Evolutionary conservation across 208 protist genomes (phyloP).

Genomic region (Acanthamoeba royreba): DNA sequence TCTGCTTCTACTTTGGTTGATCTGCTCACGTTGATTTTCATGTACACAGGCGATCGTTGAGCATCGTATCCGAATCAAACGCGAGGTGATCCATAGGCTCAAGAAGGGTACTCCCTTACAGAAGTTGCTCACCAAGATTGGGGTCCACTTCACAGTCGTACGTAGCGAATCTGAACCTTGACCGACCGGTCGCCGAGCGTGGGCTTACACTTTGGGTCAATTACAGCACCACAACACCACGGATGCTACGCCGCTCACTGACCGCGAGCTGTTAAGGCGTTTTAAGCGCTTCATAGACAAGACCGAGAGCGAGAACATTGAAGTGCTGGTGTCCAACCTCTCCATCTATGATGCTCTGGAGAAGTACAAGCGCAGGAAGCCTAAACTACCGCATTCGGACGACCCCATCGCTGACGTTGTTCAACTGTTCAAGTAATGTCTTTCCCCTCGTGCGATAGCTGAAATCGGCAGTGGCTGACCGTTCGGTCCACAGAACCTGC

Average conservation of each 20-base stretch:
- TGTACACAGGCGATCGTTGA: not conserved
- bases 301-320: not conserved
- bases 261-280: not conserved
- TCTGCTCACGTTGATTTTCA: not conserved
- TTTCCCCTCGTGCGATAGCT: not conserved
- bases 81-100: not conserved
- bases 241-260: not conserved
- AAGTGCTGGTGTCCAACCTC: not conserved
- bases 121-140: not conserved
- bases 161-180: not conserved
- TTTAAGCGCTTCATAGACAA: not conserved
- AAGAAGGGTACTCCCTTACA: not conserved
- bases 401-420: not conserved
- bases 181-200: not conserved
- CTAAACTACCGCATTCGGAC: not conserved
- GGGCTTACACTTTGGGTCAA: not conserved
- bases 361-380: not conserved
- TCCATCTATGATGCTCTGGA: not conserved
- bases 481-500: not conserved
- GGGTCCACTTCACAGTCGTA: not conserved
- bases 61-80: not conserved
- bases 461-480: not conserved
- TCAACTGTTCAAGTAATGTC: not conserved
- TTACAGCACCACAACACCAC: not conserved
- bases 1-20: not conserved